Base-by-base conservation (phyloP, 2,329 filamentous ascomycete species). In the Paraphaeosphaeria sporulosa region DNA sequence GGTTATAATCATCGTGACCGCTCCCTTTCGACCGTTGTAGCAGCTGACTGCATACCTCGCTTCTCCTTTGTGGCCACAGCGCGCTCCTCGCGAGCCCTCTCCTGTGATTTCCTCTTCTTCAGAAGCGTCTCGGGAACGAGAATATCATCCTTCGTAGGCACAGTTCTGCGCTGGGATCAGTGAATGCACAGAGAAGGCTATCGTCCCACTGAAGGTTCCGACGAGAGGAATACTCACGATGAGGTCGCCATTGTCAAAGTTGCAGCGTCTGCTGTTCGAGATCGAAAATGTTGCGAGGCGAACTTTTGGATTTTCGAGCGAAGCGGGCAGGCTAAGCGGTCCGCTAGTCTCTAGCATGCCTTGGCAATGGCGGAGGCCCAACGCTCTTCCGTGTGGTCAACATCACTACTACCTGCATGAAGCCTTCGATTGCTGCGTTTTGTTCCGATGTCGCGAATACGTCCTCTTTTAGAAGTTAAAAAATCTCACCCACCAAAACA, bases 21-120 rank as follows among this genome's bases (percentile, higher is more conserved):
- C 68, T 66, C 67, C 71, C 67, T 59, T 65, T 59, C 59, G 62
- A 62, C 55, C 40, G 46, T 55, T 55, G 63, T 62, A 50, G 66
- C 62, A 66, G 46, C 57, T 64, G 38, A 59, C 50, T 56, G 88
- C 92, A 82, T 82, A 98, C 95, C 87, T 92, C 95, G 95, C 84
- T 89, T 91, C 87, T 96, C 91, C 84, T 93, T 87, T 71, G 89
- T 82, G 78, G 92, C 91, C 70, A 91, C 87, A 73, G 87, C 83
- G 81, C 90, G 90, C 85, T 94, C 92, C 82, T 95, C 94, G 82
- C 94, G 92, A 82, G 94, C 93, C 90, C 97, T 97, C 90, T 99
- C 95, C 86, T 97, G 94, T 83, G 89, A 93, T 93, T 99, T 99
- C 87, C 95, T 92, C 93, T 99, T 99, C 92, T 99, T 99, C 83